A percentile compares a stretch with the other conserved stretches of the same genome.
phyloP scores from a whole-genome alignment of 2,329 filamentous ascomycete species.

The Beauveria australis region DNA sequence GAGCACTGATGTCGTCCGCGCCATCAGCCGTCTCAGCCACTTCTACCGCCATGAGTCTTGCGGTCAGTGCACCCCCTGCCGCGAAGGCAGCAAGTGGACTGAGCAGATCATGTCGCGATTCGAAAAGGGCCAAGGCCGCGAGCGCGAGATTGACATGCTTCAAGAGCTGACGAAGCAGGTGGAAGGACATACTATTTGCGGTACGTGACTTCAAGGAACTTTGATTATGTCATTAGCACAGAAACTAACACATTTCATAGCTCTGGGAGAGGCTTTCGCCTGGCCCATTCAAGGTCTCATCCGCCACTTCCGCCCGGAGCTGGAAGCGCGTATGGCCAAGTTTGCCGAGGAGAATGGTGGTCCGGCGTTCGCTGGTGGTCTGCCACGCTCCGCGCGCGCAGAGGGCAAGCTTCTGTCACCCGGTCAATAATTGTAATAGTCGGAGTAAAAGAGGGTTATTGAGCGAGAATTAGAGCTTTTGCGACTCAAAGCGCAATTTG shows the following conservation, averaged over 20 bases:
- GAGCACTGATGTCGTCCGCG: slow-evolving; percentile 88
- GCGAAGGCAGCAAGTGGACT: slow-evolving; percentile 98
- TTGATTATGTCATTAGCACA: neutral
- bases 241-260: slow-evolving; percentile 34
- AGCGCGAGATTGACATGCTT: slow-evolving; percentile 97
- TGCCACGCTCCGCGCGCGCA: slow-evolving; percentile 64
- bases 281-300: slow-evolving; percentile 98
- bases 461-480: slow-evolving; percentile 1
- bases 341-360: slow-evolving; percentile 68
- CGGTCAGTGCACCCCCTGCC: slow-evolving; percentile 98
- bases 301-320: slow-evolving; percentile 92
- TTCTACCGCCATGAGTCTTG: slow-evolving; percentile 99
- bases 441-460: slow-evolving; percentile 12
- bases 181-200: slow-evolving; percentile 97
- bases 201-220: slow-evolving; percentile 37
- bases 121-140: slow-evolving; percentile 79
- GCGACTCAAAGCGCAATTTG: slow-evolving; percentile 4
- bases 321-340: slow-evolving; percentile 82
- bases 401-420: slow-evolving; percentile 82
- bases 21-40: slow-evolving; percentile 84
- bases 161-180: slow-evolving; percentile 99
- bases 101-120: slow-evolving; percentile 98
- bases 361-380: slow-evolving; percentile 74
- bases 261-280: slow-evolving; percentile 93
- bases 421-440: slow-evolving; percentile 59